Evolutionary conservation across 2,329 filamentous ascomycete genomes (phyloP), one percentile per base, ranked within the genome.

Genomic region (Graphilbum ipis-grandicollis): DNA sequence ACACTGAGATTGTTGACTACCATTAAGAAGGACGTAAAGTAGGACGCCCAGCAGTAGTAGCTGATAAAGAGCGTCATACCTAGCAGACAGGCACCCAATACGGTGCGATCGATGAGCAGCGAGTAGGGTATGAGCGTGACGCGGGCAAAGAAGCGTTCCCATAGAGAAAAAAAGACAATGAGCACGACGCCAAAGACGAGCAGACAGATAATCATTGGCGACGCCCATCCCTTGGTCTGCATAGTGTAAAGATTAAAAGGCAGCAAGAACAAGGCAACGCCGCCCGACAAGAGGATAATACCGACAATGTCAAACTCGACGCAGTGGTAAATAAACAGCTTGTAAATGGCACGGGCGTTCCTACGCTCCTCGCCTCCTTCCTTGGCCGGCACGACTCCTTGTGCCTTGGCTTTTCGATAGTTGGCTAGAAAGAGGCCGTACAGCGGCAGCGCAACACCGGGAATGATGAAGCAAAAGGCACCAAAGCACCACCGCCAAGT

Each of bases 381-480:
- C 47, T 13, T 51, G 52, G 15, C 15, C n/a, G 74, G 44, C 1
- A 71, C 71, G 7, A 56, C 46, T 36, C 63, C 62, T 41, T 57
- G 58, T 3, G 77, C 77, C 48, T 75, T 76, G 34, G 57, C 57
- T 38, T 72, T 64, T 47, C 79, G 75, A 47, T 60, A 57, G 25
- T 65, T 54, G 46, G 80, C 63, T 6, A 77, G 56, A 9, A 59
- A 46, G 22, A 66, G n/a, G n/a, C n/a, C n/a, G n/a, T n/a, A 60
- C 3, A 80, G 59, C 0, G 76, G 75, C 9, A 67, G 43, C 38
- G 68, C 67, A 30, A 75, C 65, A 22, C 68, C 54, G 1, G 75
- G 75, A 3, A 70, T 53, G 41, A 80, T 63, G 44, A 82, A 72
- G 37, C 68, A 60, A 55, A 71, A 80, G 40, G 69, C 63, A 31